Conservation (phyloP, 768 basidiomycete genomes). For the Leucogyrophana mollusca region DNA sequence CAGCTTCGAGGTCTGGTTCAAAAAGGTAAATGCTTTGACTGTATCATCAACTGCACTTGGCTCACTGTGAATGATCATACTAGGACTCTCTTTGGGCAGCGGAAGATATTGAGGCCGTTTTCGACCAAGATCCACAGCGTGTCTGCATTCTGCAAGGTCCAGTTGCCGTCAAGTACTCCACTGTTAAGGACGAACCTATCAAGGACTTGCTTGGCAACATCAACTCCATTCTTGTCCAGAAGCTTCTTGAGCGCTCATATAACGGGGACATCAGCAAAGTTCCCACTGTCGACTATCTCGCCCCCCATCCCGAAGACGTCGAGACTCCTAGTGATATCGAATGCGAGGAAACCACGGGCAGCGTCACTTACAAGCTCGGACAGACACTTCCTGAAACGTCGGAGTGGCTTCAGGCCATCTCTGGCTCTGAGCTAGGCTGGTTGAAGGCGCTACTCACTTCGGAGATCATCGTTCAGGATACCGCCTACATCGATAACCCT, state of each 20-base stretch:
- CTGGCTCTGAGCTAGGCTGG: conserved; percentile 84
- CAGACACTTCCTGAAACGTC: conserved; percentile 54
- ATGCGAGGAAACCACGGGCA: conserved; percentile 38
- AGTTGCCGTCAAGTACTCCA: conserved; percentile 87
- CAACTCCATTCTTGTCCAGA: conserved; percentile 71
- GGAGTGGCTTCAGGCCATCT: conserved; percentile 82
- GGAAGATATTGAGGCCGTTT: conserved; percentile 97
- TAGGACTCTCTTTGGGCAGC: conserved; percentile 97
- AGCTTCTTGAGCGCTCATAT: conserved; percentile 78
- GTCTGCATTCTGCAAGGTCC: conserved; percentile 98
- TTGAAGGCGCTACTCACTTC: conserved; percentile 81
- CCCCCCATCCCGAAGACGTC: conserved; percentile 42
- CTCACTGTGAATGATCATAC: conserved; percentile 12
- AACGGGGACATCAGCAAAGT: conserved; percentile 70
- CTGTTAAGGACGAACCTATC: conserved; percentile 90
- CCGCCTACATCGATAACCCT: conserved; percentile 84
- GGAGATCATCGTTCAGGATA: conserved; percentile 82
- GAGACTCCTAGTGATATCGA: conserved; percentile 41
- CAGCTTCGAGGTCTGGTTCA: conserved; percentile 98
- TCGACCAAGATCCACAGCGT: conserved; percentile 97
- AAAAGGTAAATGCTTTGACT: too few species aligned
- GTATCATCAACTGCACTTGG: conserved; percentile 4
- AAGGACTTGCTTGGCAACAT: conserved; percentile 90
- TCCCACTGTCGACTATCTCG: conserved; percentile 85
- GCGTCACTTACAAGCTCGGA: conserved; percentile 52